Conservation (phyloP, 352 stramenopile species). For the Phytophthora sansomeana region DNA sequence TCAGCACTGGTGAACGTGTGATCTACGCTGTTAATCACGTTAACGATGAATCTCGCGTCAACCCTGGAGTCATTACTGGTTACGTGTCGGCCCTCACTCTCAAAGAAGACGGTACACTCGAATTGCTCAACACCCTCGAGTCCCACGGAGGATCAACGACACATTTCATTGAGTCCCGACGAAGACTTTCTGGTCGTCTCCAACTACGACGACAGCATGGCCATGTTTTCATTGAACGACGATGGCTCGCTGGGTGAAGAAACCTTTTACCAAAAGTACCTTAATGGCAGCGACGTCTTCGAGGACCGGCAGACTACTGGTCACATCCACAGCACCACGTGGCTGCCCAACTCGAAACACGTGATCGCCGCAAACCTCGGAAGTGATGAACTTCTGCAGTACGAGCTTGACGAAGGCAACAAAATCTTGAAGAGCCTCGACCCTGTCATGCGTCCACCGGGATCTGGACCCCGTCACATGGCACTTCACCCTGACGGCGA, state of each 20-base stretch:
- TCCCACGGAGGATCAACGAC: constrained; percentile 52
- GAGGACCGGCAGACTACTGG: constrained; percentile 48
- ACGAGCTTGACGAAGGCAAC: constrained; percentile 44
- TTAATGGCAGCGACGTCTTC: constrained; percentile 43
- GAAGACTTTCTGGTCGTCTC: constrained; percentile 66
- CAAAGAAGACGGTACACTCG: constrained; percentile 41
- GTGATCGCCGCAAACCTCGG: constrained; percentile 64
- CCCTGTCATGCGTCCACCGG: constrained; percentile 32
- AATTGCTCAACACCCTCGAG: constrained; percentile 57
- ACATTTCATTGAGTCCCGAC: constrained; percentile 60
- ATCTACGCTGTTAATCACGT: constrained; percentile 75
- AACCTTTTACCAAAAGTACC: constrained; percentile 54
- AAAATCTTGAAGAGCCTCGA: constrained; percentile 43
- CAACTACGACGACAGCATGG: constrained; percentile 72
- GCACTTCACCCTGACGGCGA: constrained; percentile 51
- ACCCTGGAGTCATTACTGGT: constrained; percentile 46
- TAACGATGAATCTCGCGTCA: constrained; percentile 35
- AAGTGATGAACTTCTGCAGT: constrained; percentile 70
- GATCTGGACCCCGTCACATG: constrained; percentile 74
- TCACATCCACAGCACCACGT: constrained; percentile 75
- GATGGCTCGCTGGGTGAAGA: constrained; percentile 51
- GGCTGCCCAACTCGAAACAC: constrained; percentile 51
- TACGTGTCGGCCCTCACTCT: constrained; percentile 59
- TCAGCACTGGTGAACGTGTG: constrained; percentile 32
- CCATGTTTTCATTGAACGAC: constrained; percentile 56